Percentiles rank a stretch among this genome's conserved stretches.
These are phyloP conservation scores for Exserohilum turcica DNA, from an alignment of 2,329 filamentous ascomycete species.

Conservation along the genomic window DNA sequence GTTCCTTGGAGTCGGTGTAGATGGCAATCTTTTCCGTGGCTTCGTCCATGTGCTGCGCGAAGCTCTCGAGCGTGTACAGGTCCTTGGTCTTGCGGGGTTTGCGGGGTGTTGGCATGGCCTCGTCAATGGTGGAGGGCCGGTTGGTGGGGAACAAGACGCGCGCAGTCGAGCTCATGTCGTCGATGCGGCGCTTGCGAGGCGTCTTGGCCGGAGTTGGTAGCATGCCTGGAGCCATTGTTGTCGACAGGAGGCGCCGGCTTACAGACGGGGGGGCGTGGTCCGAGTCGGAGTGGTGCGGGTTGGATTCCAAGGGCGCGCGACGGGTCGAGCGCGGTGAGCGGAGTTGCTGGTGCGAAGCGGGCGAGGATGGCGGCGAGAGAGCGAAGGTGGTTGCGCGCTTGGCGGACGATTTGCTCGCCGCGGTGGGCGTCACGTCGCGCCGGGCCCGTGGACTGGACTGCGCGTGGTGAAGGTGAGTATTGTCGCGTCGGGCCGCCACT, in stretches of 20 bases:
- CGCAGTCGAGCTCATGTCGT: conserved; percentile 52
- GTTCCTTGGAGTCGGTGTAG: conserved; percentile 79
- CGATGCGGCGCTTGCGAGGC: conserved; percentile 64
- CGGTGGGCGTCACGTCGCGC: conserved; percentile 40
- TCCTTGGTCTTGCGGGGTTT: conserved; percentile 63
- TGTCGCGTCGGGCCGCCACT: conserved; percentile 61
- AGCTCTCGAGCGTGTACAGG: conserved; percentile 46
- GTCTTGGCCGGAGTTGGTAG: conserved; percentile 82
- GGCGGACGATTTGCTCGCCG: conserved; percentile 26
- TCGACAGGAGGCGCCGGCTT: conserved; percentile 28
- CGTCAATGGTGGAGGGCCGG: conserved; percentile 65
- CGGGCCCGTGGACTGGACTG: conserved; percentile 30
- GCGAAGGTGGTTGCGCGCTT: conserved; percentile 55
- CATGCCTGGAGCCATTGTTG: conserved; percentile 55
- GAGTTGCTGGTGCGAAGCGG: conserved; percentile 41
- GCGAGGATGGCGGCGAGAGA: conserved; percentile 52
- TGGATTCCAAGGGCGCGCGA: conserved; percentile 29
- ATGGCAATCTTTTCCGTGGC: conserved; percentile 68
- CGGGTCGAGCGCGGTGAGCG: conserved; percentile 40
- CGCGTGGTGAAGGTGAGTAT: conserved; percentile 34
- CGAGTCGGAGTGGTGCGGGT: conserved; percentile 38
- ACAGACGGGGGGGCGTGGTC: conserved; percentile 36
- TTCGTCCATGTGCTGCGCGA: conserved; percentile 57
- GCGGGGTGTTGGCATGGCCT: conserved; percentile 64
- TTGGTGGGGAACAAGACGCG: conserved; percentile 65